phyloP scores from a whole-genome alignment of 2,329 filamentous ascomycete genomes.

The Pleomassaria siparia region DNA sequence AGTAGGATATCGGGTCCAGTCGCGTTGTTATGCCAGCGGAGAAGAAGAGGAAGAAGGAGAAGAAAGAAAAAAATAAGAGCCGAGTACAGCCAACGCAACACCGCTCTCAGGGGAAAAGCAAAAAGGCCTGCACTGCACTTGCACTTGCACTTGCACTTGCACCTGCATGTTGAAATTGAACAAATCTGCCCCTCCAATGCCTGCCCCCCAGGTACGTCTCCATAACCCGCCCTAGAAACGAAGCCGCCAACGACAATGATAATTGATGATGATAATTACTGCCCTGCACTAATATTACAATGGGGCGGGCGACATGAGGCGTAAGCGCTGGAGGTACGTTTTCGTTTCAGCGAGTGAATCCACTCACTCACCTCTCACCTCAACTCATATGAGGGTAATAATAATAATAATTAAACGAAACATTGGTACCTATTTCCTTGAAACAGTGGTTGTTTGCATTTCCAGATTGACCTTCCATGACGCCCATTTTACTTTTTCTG shows the following conservation, averaged over 20 bases:
- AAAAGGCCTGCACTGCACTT: no score
- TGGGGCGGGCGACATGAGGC: neutral
- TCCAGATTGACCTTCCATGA: neutral
- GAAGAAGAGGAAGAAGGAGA: neutral
- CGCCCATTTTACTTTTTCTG: no score
- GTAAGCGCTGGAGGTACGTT: neutral
- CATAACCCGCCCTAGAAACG: neutral
- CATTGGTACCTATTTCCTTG: neutral
- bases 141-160: no score
- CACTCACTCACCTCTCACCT: no score
- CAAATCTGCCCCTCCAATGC: conserved; percentile 3
- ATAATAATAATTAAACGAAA: neutral
- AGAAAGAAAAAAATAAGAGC: no score
- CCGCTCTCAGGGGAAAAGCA: neutral
- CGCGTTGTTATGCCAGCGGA: conserved; percentile 2
- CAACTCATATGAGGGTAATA: neutral
- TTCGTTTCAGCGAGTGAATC: conserved; percentile 1
- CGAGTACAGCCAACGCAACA: neutral
- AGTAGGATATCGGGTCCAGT: neutral
- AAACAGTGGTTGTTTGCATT: neutral
- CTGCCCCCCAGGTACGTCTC: neutral
- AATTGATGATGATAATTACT: no score
- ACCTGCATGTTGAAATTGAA: conserved; percentile 5
- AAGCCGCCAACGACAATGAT: neutral
- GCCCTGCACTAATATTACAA: no score